Evolutionary conservation across 768 basidiomycete species (phyloP).

Genomic region (Russula griseocarnosa): DNA sequence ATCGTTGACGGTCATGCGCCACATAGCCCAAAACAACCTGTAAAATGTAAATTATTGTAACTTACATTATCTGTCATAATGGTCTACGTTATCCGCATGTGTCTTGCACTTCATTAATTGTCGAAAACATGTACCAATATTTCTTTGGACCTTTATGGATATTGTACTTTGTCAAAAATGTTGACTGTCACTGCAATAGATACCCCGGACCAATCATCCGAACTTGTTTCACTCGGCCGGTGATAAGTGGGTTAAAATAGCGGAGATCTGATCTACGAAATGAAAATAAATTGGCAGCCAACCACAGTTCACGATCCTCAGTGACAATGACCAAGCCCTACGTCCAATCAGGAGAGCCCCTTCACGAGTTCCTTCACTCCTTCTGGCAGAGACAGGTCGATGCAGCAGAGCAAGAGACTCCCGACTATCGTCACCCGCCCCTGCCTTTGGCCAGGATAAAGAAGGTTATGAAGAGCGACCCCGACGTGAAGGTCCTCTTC

Average conservation of each 20-base stretch:
- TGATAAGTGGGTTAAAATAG: conserved; percentile 11
- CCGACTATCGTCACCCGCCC: conserved; percentile 83
- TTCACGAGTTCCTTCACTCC: conserved; percentile 77
- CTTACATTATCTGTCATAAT: background rate
- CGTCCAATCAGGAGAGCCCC: conserved; percentile 80
- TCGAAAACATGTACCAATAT: background rate
- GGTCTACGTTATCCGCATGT: conserved; percentile 9
- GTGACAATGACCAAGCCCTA: conserved; percentile 45
- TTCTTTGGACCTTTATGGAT: background rate
- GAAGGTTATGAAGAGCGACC: conserved; percentile 99
- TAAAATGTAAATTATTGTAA: conserved; percentile 20
- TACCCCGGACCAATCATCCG: too few species aligned
- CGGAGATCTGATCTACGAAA: conserved; percentile 16
- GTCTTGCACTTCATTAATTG: conserved; percentile 3
- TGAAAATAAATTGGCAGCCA: conserved; percentile 17
- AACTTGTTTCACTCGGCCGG: too few species aligned
- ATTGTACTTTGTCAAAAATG: background rate
- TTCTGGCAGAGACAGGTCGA: conserved; percentile 93
- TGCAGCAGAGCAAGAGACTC: conserved; percentile 80
- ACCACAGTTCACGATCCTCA: conserved; percentile 27
- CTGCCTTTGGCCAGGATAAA: conserved; percentile 94
- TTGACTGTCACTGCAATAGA: background rate
- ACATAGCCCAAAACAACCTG: conserved; percentile 29
- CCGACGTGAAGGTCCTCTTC: conserved; percentile 82
- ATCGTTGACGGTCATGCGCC: conserved; percentile 29